Conservation (phyloP, 2,329 filamentous ascomycete genomes). For the Aspergillus pseudonomiae region DNA sequence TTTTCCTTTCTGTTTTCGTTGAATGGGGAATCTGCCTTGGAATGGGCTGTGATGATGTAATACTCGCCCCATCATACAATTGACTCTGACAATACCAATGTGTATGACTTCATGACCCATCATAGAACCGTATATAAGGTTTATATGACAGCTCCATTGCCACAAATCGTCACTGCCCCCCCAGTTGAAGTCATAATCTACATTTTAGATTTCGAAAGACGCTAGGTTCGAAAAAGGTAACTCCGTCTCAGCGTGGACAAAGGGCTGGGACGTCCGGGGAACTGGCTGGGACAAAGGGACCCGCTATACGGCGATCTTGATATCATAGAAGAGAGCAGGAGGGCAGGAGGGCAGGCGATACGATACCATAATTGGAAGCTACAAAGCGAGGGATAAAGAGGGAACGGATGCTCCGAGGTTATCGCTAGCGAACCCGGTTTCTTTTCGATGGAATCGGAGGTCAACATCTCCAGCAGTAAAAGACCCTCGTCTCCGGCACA, state of each 20-base stretch:
- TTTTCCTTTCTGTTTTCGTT: not conserved
- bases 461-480: not conserved
- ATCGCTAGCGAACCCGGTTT: not conserved
- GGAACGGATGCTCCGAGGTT: not conserved
- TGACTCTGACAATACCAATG: not conserved
- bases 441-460: not conserved
- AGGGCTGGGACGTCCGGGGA: not conserved
- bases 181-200: not conserved
- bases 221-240: not conserved
- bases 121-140: not conserved
- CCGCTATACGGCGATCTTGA: not conserved
- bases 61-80: not conserved
- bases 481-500: not conserved
- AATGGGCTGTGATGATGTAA: not conserved
- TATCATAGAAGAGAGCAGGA: not conserved
- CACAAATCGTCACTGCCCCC: not conserved
- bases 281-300: not conserved
- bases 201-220: not conserved
- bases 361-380: not conserved
- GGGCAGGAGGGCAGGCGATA: not conserved
- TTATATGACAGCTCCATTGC: not conserved
- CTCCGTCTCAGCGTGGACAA: not conserved
- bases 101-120: not conserved
- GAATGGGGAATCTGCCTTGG: not conserved
- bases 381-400: not conserved